A percentile compares a stretch with the other conserved stretches of the same genome.
These are phyloP conservation scores for Dovyalis caffra DNA, from an alignment of 345 rosid genomes.

Conservation along the genomic window DNA sequence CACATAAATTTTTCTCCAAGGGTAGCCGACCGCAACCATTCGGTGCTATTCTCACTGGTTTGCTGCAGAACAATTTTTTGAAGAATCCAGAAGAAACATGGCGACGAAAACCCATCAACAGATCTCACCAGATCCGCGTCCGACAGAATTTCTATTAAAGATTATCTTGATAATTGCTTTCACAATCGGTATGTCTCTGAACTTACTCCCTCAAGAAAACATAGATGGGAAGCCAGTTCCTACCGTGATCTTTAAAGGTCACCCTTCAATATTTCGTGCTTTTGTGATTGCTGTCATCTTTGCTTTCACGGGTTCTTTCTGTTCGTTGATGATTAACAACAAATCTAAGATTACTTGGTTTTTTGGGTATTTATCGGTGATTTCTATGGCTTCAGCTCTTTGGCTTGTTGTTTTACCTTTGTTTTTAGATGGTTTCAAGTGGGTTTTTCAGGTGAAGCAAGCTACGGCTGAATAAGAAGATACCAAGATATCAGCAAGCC, in stretches of 20 bases:
- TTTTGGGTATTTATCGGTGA: conserved; percentile 2
- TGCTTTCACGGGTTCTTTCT: conserved; percentile 15
- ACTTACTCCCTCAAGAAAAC: conserved; percentile 8
- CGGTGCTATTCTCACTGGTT: too few relatives aligned
- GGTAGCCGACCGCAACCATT: too few relatives aligned
- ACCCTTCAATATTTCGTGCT: neutral
- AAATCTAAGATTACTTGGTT: neutral
- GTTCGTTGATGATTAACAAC: neutral
- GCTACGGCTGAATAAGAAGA: neutral
- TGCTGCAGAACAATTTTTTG: too few relatives aligned
- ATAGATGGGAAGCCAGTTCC: conserved; percentile 14
- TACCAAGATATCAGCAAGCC: neutral
- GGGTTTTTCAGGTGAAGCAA: neutral
- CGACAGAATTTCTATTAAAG: neutral
- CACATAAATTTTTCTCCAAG: too few relatives aligned
- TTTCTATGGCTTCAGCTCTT: neutral
- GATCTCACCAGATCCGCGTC: too few relatives aligned
- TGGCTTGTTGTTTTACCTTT: neutral
- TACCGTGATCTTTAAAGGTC: conserved; percentile 9
- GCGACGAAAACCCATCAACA: too few relatives aligned
- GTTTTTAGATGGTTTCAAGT: neutral
- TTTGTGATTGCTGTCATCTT: conserved; percentile 4
- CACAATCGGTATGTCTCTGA: neutral
- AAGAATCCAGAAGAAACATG: too few relatives aligned
- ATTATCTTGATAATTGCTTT: conserved; percentile 1